phyloP scores from a whole-genome alignment of 305 asterid species.

The Fraxinus baroniana region DNA sequence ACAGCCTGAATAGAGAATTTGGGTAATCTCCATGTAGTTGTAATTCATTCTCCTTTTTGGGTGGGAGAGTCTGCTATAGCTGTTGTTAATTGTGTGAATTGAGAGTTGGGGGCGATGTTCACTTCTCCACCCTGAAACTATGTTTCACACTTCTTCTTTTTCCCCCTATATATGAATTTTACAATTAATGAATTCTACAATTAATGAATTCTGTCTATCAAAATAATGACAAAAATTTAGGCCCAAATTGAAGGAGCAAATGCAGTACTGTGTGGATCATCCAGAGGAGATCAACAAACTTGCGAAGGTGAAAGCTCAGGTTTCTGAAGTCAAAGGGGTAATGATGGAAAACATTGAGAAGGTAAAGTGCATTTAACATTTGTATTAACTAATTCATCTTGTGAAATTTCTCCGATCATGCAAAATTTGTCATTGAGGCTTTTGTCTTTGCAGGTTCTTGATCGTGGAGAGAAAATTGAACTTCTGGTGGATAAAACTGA shows the following conservation, averaged over 20 bases:
- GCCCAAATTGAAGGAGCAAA: conserved; percentile 81
- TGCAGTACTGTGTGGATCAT: conserved; percentile 84
- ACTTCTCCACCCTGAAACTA: not conserved
- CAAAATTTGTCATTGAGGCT: not conserved
- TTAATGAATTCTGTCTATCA: not conserved
- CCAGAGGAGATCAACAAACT: conserved; percentile 84
- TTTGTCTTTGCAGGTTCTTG: conserved; percentile 61
- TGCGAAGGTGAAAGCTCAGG: conserved; percentile 87
- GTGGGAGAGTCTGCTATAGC: not conserved
- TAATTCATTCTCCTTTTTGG: not conserved
- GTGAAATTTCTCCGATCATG: not conserved
- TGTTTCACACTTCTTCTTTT: not conserved
- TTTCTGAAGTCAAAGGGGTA: conserved; percentile 85
- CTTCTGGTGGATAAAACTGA: conserved; percentile 83
- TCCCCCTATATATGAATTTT: not conserved
- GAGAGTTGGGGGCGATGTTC: not conserved
- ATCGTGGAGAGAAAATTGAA: conserved; percentile 87
- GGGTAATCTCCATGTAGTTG: conserved; percentile 43
- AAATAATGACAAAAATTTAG: conserved; percentile 28
- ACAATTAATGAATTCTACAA: not conserved
- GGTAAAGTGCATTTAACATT: conserved; percentile 31
- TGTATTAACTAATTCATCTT: not conserved
- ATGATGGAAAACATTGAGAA: conserved; percentile 93
- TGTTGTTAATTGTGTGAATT: not conserved
- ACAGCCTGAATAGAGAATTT: conserved; percentile 21